A percentile compares a stretch with the other conserved stretches of the same genome.
These are phyloP conservation scores for Suillus luteus DNA, from an alignment of 768 basidiomycete genomes.

Conservation along the genomic window DNA sequence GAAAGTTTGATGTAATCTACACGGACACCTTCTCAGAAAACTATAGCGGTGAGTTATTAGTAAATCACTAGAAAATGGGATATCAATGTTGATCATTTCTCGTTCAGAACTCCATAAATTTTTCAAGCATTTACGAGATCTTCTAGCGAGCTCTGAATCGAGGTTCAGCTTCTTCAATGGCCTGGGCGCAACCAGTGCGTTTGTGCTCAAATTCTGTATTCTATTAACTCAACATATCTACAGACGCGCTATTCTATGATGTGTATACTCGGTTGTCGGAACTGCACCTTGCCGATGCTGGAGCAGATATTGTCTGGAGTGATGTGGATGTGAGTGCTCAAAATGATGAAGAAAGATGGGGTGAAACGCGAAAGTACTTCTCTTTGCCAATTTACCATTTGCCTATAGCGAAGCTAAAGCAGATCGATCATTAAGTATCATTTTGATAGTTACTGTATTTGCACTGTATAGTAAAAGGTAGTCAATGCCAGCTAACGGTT, in stretches of 20 bases:
- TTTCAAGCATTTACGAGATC: constrained; percentile 77
- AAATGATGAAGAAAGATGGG: constrained; percentile 65
- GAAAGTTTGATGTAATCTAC: constrained; percentile 87
- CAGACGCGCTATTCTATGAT: constrained; percentile 86
- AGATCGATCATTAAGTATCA: background rate
- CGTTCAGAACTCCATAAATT: constrained; percentile 67
- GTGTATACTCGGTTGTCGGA: constrained; percentile 87
- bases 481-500: background rate
- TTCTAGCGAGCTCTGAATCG: constrained; percentile 74
- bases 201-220: background rate
- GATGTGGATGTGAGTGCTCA: constrained; percentile 70
- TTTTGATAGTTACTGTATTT: too few relatives aligned
- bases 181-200: constrained; percentile 88
- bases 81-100: constrained; percentile 5
- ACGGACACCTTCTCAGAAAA: constrained; percentile 93
- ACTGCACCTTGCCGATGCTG: constrained; percentile 80
- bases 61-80: background rate
- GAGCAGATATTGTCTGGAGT: constrained; percentile 78
- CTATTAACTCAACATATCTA: constrained; percentile 1
- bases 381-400: constrained; percentile 73
- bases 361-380: constrained; percentile 75
- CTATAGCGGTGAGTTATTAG: constrained; percentile 55
- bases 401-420: constrained; percentile 47
- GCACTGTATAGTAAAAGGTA: background rate
- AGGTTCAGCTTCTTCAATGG: constrained; percentile 97